phyloP scores from a whole-genome alignment of 2,329 filamentous ascomycete genomes.

The Epichloe brachyelytri region DNA sequence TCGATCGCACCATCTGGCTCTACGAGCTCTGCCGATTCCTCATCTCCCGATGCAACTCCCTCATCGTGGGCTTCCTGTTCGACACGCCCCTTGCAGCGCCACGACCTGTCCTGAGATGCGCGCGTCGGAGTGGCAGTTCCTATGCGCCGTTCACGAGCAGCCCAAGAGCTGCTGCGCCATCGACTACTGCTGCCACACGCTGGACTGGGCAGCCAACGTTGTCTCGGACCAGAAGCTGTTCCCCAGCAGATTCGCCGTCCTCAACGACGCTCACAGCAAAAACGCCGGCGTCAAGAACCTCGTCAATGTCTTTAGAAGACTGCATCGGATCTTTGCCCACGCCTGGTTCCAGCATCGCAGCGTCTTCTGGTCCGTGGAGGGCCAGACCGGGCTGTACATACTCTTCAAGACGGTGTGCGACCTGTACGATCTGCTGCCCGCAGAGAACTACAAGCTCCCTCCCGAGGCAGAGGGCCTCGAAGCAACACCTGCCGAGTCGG shows the following conservation, averaged over 20 bases:
- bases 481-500: conserved; percentile 26
- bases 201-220: conserved; percentile 93
- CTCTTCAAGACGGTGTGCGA: conserved; percentile 98
- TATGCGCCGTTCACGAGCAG: conserved; percentile 93
- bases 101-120: conserved; percentile 95
- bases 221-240: conserved; percentile 93
- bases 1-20: conserved; percentile 84
- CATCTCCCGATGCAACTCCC: conserved; percentile 82
- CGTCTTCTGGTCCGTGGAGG: conserved; percentile 90
- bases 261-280: conserved; percentile 44
- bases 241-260: conserved; percentile 61
- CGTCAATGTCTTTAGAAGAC: conserved; percentile 84
- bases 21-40: conserved; percentile 97
- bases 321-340: conserved; percentile 95
- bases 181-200: conserved; percentile 96
- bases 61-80: conserved; percentile 86
- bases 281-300: conserved; percentile 64
- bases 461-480: conserved; percentile 83
- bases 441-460: conserved; percentile 92
- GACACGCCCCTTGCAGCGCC: conserved; percentile 82
- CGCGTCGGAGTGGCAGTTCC: conserved; percentile 96
- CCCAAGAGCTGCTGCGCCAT: conserved; percentile 97
- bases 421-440: conserved; percentile 73
- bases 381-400: conserved; percentile 80
- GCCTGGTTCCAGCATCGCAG: conserved; percentile 96